Base-by-base conservation (phyloP, 495 filamentous ascomycete genomes). In the Hypoxylon fuscum region DNA sequence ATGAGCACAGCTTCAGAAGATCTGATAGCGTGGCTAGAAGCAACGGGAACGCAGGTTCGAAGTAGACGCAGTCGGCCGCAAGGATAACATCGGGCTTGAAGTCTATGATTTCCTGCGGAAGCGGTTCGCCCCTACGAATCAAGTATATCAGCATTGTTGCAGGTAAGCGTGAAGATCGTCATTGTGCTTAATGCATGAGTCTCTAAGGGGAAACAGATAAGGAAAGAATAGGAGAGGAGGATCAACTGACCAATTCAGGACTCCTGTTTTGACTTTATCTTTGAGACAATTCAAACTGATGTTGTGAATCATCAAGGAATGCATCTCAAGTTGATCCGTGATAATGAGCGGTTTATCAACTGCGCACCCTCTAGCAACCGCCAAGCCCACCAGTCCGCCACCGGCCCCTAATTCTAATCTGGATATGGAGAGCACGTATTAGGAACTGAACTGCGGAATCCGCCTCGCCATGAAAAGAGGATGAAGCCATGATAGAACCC, bases 41-140 rank as follows among this genome's bases (percentile, higher is more conserved):
- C 23, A 96, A 80, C 38, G 93, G 92, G 71, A 98, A 98, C 2
- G 93, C 90, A 2, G 94, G 92, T 72, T 98, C 94, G 67, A 96
- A 96, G 80, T 98, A 98, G 45, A 96, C 92, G 77, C 95, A 98
- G 73, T 98, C 95, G 5, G 93, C 95, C 9, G 95, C 95, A 9
- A 98, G 83, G 53, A 98, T 85, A 37, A 94, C 79, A 59, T 95
- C 87, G 10, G 92, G 89, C 56, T 83, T 81, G 41, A 72, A 62
- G 25, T 68, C 71, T 34, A 73, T 45, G 18, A 81, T 80, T 53
- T 75, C 78, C 41, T 69, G 58, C 18, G 78, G 81, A 42, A 81
- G 78, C 35, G 84, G 77, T 51, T 86, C 77, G 54, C 83, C 82
- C 85, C 85, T 87, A 58, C 20, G 11, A 34, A 43, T 34, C 18